Percentiles rank a stretch among this genome's conserved stretches.
Evolutionary conservation across 1,284 basidiomycete genomes (phyloP).

Genomic region (Apiotrichum akiyoshidainum): DNA sequence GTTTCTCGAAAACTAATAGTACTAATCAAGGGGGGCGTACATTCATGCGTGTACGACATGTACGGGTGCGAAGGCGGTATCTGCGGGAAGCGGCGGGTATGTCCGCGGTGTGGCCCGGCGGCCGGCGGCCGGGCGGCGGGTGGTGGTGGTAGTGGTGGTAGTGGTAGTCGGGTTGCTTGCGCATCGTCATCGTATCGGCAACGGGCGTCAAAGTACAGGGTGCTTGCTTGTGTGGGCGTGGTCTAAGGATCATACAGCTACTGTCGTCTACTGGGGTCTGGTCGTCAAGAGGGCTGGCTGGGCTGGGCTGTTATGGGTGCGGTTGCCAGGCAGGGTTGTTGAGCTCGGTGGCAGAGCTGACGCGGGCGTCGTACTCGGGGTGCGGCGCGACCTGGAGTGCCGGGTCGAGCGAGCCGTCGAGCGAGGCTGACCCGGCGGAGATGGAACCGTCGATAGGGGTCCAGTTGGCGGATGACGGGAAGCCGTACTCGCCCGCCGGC

Average conservation of each 20-base stretch:
- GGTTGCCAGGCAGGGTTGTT: conserved; percentile 3
- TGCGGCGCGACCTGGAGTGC: background rate
- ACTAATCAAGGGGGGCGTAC: background rate
- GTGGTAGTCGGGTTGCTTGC: no score
- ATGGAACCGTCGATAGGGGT: background rate
- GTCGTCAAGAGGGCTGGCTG: no score
- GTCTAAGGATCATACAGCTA: background rate
- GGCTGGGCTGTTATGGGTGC: background rate
- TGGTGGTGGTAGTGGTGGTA: no score
- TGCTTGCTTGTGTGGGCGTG: no score
- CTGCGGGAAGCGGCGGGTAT: background rate
- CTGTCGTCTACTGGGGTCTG: no score
- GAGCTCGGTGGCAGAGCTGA: background rate
- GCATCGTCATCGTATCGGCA: no score
- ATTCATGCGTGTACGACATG: background rate
- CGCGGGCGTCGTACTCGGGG: background rate
- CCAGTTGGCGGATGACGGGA: background rate
- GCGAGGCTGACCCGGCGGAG: background rate
- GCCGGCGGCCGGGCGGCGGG: no score
- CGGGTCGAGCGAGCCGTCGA: background rate
- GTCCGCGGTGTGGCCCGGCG: no score
- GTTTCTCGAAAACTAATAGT: background rate
- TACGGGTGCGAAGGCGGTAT: background rate
- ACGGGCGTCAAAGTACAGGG: no score
- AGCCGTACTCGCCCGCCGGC: background rate